Base-by-base conservation (phyloP, 768 basidiomycete species). In the Kwoniella europaea region DNA sequence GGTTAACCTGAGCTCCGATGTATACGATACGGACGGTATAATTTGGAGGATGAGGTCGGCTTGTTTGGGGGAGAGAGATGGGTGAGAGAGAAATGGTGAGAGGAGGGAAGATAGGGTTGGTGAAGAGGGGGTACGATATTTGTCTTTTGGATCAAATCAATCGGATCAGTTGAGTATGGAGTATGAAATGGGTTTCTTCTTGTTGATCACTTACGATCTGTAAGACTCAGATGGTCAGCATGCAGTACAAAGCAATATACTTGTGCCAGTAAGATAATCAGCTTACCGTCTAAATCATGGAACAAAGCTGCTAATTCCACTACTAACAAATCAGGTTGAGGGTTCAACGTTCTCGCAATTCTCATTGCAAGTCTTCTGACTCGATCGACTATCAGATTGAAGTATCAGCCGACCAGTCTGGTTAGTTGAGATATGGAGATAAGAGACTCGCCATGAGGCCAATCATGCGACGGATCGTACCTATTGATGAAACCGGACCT, bases 291-390 rank as follows among this genome's bases (percentile, higher is more conserved):
- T 85, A 94, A 87, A 82, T 96, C 93, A 77, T 95, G 94, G 56
- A 95, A 88, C 50, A 96, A 87, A n/a, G 94, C 91, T 41, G 91
- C 90, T 58, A 95, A 85, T 82, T 95, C 93, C 24, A 95, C 88
- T 5, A 89, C 87, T 22, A 94, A 84, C 1, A 94, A 83, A 84
- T 95, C 92, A 2, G 89, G 89, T 53, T 84, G 84, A 13, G 84
- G 81, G 1, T 60, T 20, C 16, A 85, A 41, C 1, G 86, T 84
- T 16, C 84, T 84, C 12, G 92, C 93, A 52, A 95, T 86, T 7
- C 86, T 82, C 29, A 95, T 76, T 1, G 93, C 92, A 1, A 91
- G 91, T 75, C 87, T 89, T 64, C 93, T 86, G 29, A 96, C 93
- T 72, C 94, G 90, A 74, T 91, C 87, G 10, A 95, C 93, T 71